phyloP scores from a whole-genome alignment of 148 eudicot genomes.

The Rhododendron ferrugineum region DNA sequence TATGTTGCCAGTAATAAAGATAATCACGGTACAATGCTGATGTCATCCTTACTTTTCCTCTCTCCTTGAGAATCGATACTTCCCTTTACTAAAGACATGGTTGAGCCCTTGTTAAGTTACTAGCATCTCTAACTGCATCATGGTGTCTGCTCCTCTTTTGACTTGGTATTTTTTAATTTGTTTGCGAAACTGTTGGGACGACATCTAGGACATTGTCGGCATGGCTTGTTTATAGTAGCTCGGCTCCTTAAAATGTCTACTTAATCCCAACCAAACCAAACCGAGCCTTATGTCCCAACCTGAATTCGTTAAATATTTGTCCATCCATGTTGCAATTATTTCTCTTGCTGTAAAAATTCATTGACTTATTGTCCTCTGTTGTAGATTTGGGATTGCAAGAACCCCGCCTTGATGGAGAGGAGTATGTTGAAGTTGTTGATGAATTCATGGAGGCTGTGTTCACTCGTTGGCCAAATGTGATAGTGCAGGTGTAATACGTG shows the following conservation, averaged over 20 bases:
- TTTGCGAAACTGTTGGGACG: neutral
- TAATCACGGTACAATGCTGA: neutral
- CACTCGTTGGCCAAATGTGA: slow-evolving; percentile 96
- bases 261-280: neutral
- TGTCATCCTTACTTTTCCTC: neutral
- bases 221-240: neutral
- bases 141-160: neutral
- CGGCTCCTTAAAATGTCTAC: neutral
- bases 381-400: slow-evolving; percentile 94
- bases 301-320: neutral
- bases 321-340: neutral
- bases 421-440: slow-evolving; percentile 81
- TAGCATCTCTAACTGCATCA: neutral
- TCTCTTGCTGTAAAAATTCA: neutral
- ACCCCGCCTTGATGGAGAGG: slow-evolving; percentile 93
- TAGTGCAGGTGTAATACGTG: slow-evolving; percentile 58
- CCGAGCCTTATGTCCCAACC: neutral
- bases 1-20: neutral
- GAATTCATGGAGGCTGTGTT: slow-evolving; percentile 97
- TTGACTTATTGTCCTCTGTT: neutral
- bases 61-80: neutral
- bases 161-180: neutral
- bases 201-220: neutral
- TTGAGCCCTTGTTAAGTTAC: neutral
- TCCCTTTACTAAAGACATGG: neutral